Evolutionary conservation across 2,329 filamentous ascomycete genomes (phyloP).

Genomic region (Fusarium praegraminearum): DNA sequence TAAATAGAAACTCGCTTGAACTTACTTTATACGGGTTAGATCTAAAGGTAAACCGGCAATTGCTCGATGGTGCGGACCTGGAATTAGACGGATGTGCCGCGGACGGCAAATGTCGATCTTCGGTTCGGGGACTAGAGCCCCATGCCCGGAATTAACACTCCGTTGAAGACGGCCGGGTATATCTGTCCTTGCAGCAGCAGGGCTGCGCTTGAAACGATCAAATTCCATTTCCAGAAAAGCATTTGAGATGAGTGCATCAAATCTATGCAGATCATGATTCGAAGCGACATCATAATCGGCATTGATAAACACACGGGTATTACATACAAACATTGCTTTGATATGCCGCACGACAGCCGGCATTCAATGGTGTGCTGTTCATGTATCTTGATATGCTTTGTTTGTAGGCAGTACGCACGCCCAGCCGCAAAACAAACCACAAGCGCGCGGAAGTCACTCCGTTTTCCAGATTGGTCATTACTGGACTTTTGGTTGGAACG

Average conservation of each 20-base stretch:
- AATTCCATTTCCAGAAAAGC: constrained; percentile 20
- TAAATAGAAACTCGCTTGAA: constrained; percentile 26
- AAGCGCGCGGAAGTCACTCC: constrained; percentile 37
- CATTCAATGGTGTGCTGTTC: constrained; percentile 24
- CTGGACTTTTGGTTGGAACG: constrained; percentile 10
- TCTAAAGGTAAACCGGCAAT: constrained; percentile 39
- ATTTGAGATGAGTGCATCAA: constrained; percentile 27
- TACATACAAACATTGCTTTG: constrained; percentile 2
- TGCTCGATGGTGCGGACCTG: constrained; percentile 37
- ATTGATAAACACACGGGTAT: constrained; percentile 12
- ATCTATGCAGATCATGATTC: constrained; percentile 18
- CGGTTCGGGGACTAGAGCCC: constrained; percentile 40
- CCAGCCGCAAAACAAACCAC: constrained; percentile 36
- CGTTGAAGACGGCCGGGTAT: constrained; percentile 14
- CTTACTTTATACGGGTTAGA: constrained; percentile 32
- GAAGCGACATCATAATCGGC: constrained; percentile 1
- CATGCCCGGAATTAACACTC: constrained; percentile 40
- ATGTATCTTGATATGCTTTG: constrained; percentile 4
- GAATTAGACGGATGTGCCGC: constrained; percentile 44
- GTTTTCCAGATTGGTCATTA: constrained; percentile 24
- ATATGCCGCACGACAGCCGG: constrained; percentile 34
- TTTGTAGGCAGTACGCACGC: neutral
- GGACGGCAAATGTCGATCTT: constrained; percentile 48
- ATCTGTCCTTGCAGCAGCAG: constrained; percentile 1
- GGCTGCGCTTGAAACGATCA: constrained; percentile 12